Conservation (phyloP, 805 yeast species). For the Tetrapisispora nanseiensis region DNA sequence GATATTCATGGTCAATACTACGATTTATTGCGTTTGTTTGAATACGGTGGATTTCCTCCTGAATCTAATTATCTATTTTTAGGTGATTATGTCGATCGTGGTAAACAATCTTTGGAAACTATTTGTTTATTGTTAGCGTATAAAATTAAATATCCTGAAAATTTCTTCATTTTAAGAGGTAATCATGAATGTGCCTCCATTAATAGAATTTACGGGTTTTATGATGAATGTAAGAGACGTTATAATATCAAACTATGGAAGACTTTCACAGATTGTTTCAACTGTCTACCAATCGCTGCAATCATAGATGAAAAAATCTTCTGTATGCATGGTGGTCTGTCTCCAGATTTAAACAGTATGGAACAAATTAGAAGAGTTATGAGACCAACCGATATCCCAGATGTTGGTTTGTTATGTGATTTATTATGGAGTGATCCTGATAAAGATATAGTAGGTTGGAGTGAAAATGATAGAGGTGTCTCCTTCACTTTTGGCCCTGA, state of each 20-base stretch:
- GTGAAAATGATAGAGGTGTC: slow-evolving; percentile 97
- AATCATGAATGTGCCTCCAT: slow-evolving; percentile 98
- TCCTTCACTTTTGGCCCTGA: slow-evolving; percentile 99
- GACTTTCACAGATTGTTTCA: slow-evolving; percentile 96
- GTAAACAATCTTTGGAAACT: slow-evolving; percentile 93
- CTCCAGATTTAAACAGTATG: slow-evolving; percentile 96
- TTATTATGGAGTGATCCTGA: slow-evolving; percentile 98
- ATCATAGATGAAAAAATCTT: slow-evolving; percentile 96
- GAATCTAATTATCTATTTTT: slow-evolving; percentile 92
- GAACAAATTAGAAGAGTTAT: slow-evolving; percentile 97
- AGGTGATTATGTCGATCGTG: slow-evolving; percentile 98
- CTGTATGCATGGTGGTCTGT: slow-evolving; percentile 98
- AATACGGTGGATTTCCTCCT: slow-evolving; percentile 98
- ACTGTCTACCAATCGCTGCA: slow-evolving; percentile 97
- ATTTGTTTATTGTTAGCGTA: slow-evolving; percentile 89
- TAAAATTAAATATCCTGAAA: slow-evolving; percentile 96
- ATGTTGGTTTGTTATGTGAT: slow-evolving; percentile 92
- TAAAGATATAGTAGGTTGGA: slow-evolving; percentile 97
- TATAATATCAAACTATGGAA: slow-evolving; percentile 98
- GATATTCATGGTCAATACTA: slow-evolving; percentile 98
- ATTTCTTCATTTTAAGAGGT: slow-evolving; percentile 92
- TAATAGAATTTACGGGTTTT: slow-evolving; percentile 94
- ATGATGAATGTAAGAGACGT: slow-evolving; percentile 97
- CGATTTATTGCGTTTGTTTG: slow-evolving; percentile 88
- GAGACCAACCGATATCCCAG: slow-evolving; percentile 99